phyloP scores from a whole-genome alignment of 768 basidiomycete genomes.

The Podaxis pistillaris region DNA sequence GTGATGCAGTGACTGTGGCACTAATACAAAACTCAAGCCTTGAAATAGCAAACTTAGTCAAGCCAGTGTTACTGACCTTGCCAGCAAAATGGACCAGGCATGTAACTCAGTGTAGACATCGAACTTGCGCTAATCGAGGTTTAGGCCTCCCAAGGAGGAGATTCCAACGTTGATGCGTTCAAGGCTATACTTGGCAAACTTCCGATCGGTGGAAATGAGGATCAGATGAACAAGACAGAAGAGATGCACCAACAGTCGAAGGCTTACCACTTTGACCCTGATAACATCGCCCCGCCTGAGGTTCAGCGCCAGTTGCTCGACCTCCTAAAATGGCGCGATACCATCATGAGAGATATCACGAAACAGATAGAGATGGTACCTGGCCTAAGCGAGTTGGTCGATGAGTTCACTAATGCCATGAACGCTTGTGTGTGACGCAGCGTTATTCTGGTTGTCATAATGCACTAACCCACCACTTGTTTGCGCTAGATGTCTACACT shows the following conservation, averaged over 20 bases:
- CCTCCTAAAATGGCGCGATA: conserved; percentile 64
- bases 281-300: conserved; percentile 61
- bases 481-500: conserved; percentile 54
- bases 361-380: conserved; percentile 67
- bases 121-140: not conserved
- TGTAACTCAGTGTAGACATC: not conserved
- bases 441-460: not conserved
- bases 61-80: conserved; percentile 58
- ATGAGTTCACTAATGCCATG: conserved; percentile 60
- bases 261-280: conserved; percentile 62
- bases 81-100: conserved; percentile 46
- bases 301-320: conserved; percentile 55
- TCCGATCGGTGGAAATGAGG: conserved; percentile 45
- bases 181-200: conserved; percentile 48
- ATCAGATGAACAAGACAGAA: conserved; percentile 54
- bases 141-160: conserved; percentile 33
- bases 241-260: conserved; percentile 52
- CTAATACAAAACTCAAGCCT: conserved; percentile 5
- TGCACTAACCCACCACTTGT: conserved; percentile 1
- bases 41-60: conserved; percentile 51
- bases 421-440: conserved; percentile 53
- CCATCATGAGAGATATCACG: conserved; percentile 48
- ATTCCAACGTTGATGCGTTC: conserved; percentile 35
- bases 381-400: conserved; percentile 54
- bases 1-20: conserved; percentile 16